Evolutionary conservation across 768 basidiomycete species (phyloP), one percentile per base, ranked within the genome.

Genomic region (Leccinum sublutescens): DNA sequence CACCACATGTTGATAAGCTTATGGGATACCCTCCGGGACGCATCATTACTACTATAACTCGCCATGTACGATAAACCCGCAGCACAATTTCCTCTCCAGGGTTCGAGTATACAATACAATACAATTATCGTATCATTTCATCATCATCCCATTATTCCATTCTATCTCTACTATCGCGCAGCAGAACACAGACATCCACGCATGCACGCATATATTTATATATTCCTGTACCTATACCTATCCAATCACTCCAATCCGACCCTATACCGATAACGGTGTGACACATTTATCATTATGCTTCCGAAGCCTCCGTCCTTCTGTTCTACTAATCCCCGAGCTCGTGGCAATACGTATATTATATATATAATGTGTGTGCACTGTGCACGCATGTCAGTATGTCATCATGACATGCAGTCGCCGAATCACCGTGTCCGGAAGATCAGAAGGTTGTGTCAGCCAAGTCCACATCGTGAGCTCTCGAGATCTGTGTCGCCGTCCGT

Each of bases 21-120:
- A 47, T 65, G 50, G 52, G 62, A 64, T 72, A 64, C 68, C 68
- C 57, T 51, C 58, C 40, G 50, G 50, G 33, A 23, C 50, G 43
- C 43, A 19, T 45, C 43, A 21, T 19, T 21, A 33, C 33, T 21
- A 33, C 33, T 33, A 45, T 45, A 45, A 34, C 43, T 45, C 43
- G 4, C 19, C 43, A 45, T 45, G 43, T 45, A 45, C 11, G 43
- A 45, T 45, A 45, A 45, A 45, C 43, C 43, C 19, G 43, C 43
- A 45, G 43, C 19, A 45, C 43, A 19, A 2, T 19, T 45, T 45
- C 43, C 43, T 45, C 43, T 45, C 43, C 43, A 21, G 43, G 40
- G 43, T 43, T 43, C 40, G 15, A 43, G 9, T 43, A 19, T 19
- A n/a, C 38, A 40, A 40, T 40, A 45, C 19, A 45, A 45, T 45